Evolutionary conservation across 805 yeast genomes (phyloP), one percentile per base, ranked within the genome.

Genomic region (Candida endomychidarum): DNA sequence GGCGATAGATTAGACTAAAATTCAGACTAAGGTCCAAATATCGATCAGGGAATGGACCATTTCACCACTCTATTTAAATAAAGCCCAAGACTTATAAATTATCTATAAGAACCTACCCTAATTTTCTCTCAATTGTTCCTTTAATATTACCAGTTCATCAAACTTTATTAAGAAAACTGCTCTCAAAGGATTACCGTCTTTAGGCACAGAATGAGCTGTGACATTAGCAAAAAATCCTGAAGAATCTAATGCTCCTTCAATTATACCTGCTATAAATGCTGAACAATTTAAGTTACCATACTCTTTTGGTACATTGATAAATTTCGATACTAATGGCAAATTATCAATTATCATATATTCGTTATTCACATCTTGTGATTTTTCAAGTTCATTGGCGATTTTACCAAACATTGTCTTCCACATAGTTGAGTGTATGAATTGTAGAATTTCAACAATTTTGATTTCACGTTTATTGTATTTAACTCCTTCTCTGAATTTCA

Each of bases 191-290:
- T 52, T 55, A 3, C 70, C 75, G 2, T 75, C 83, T 2, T 72
- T 60, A 1, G 86, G 84, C 12, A 81, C 86, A 0, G 82, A 73
- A 54, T 88, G 96, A 1, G 96, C 96, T n/a, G 85, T 77, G 6
- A 88, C 96, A 33, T 66, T 70, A 10, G 91, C 89, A 40, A 74
- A 79, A 54, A 86, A 86, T 47, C 80, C 80, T 2, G 86, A 70
- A 4, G 83, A 70, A 52, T 85, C 93, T 42, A 88, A 64, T 1
- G 87, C 80, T 0, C 95, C 95, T 57, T 88, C 96, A 28, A 87
- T 72, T 11, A 88, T 74, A 0, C 96, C 96, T 0, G 95, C 96
- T 1, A 82, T 77, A 55, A 84, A 86, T 0, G 96, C 90, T 11
- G 83, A 81, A 54, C 93, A 85, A 54, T 84, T 86, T 52, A 87